A percentile compares a stretch with the other conserved stretches of the same genome.
phyloP scores from a whole-genome alignment of 768 basidiomycete genomes.

The Panus rudis region DNA sequence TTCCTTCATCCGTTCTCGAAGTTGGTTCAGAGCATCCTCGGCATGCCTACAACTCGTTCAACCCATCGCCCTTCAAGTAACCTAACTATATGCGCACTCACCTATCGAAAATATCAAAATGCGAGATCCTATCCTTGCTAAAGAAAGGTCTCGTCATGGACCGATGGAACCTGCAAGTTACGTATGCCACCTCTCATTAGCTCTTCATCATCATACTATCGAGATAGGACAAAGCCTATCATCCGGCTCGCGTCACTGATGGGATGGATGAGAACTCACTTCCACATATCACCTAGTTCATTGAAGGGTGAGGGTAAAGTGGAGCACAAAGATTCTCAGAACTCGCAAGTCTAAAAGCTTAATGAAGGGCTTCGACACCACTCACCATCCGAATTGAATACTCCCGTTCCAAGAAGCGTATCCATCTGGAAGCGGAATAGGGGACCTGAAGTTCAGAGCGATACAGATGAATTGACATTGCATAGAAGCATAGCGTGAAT shows the following conservation, averaged over 20 bases:
- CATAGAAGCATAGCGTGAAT: too few species aligned
- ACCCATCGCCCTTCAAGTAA: not conserved
- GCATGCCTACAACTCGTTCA: constrained; percentile 6
- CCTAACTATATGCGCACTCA: not conserved
- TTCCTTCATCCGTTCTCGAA: constrained; percentile 10
- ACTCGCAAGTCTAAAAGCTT: too few species aligned
- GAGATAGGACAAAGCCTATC: not conserved
- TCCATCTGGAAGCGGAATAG: constrained; percentile 15
- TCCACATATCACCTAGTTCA: constrained; percentile 61
- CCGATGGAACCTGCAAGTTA: constrained; percentile 46
- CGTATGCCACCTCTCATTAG: not conserved
- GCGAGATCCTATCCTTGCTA: constrained; percentile 20
- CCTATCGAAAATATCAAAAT: constrained; percentile 22
- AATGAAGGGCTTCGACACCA: not conserved
- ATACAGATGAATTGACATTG: constrained; percentile 10
- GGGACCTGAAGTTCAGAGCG: constrained; percentile 14
- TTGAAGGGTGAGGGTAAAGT: not conserved
- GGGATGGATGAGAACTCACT: constrained; percentile 29
- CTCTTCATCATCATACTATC: not conserved
- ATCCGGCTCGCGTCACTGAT: not conserved
- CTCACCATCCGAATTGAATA: constrained; percentile 52
- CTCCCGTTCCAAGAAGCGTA: constrained; percentile 46
- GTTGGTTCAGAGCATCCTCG: constrained; percentile 4
- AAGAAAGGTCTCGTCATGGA: constrained; percentile 69
- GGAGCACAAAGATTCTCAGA: not conserved